These are phyloP conservation scores for Ophiosphaerella korrae DNA, from an alignment of 2,329 filamentous ascomycete species.

Conservation along the genomic window DNA sequence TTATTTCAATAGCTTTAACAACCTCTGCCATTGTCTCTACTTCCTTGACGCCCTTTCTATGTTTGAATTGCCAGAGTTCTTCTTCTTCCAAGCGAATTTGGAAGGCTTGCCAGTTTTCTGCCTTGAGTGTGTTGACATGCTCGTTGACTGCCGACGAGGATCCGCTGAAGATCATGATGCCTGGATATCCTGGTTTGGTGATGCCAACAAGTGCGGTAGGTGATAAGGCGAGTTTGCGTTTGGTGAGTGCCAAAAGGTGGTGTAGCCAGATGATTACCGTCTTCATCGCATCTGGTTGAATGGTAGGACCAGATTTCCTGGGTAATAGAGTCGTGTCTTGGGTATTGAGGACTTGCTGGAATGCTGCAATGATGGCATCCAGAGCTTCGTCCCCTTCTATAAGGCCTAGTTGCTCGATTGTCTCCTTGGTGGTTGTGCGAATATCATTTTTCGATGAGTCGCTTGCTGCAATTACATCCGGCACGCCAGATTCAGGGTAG, in stretches of 20 bases:
- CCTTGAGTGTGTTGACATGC: slow-evolving; percentile 51
- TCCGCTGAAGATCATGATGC: slow-evolving; percentile 52
- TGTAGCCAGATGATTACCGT: slow-evolving; percentile 55
- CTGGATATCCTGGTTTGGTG: slow-evolving; percentile 55
- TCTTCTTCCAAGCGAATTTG: slow-evolving; percentile 51
- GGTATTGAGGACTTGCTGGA: slow-evolving; percentile 32
- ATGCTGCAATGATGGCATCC: slow-evolving; percentile 49
- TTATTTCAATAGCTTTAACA: slow-evolving; percentile 43
- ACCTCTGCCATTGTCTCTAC: slow-evolving; percentile 53
- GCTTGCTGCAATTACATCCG: slow-evolving; percentile 48
- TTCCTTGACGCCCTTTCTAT: slow-evolving; percentile 49
- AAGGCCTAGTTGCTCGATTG: slow-evolving; percentile 27
- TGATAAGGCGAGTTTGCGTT: slow-evolving; percentile 52
- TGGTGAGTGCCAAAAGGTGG: slow-evolving; percentile 53
- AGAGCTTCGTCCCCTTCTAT: slow-evolving; percentile 51
- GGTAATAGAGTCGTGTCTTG: not conserved
- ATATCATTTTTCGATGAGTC: slow-evolving; percentile 45
- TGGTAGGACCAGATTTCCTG: not conserved
- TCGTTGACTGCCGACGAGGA: slow-evolving; percentile 44
- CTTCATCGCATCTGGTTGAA: slow-evolving; percentile 15
- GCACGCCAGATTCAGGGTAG: slow-evolving; percentile 45
- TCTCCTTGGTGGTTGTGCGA: slow-evolving; percentile 37
- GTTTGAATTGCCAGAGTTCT: slow-evolving; percentile 47
- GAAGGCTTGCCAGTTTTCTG: slow-evolving; percentile 54
- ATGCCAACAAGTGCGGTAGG: slow-evolving; percentile 48